These are phyloP conservation scores for Aspergillus versicolor DNA, from an alignment of 2,329 filamentous ascomycete genomes.

Conservation along the genomic window DNA sequence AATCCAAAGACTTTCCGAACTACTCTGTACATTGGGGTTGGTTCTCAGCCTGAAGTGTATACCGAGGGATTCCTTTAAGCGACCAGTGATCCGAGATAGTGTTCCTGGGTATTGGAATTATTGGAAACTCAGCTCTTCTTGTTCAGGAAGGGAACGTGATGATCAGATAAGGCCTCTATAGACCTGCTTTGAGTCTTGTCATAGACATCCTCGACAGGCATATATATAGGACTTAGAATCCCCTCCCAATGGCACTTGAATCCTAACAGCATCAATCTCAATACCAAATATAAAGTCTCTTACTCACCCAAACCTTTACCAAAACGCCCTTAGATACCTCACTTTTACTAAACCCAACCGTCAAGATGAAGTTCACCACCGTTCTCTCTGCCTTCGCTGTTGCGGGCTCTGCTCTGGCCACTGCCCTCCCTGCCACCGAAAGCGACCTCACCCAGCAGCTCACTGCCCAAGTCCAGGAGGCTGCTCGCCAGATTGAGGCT, in stretches of 20 bases:
- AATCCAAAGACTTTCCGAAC: not conserved
- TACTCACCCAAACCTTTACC: not conserved
- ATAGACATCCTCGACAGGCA: not conserved
- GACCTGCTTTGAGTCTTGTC: not conserved
- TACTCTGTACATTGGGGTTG: not conserved
- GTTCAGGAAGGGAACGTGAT: conserved; percentile 5
- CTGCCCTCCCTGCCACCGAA: conserved; percentile 12
- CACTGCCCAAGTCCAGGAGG: conserved; percentile 17
- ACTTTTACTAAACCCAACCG: not conserved
- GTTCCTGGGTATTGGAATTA: not conserved
- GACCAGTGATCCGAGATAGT: not conserved
- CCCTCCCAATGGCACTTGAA: not conserved
- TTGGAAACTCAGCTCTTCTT: not conserved
- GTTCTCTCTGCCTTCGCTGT: conserved; percentile 31
- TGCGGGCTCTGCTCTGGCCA: conserved; percentile 30
- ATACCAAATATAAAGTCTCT: not conserved
- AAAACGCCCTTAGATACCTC: not conserved
- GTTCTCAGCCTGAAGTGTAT: not conserved
- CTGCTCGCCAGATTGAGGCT: conserved; percentile 13
- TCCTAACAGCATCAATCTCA: conserved; percentile 2
- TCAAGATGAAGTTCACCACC: conserved; percentile 28
- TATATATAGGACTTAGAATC: conserved; percentile 10
- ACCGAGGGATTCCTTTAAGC: not conserved
- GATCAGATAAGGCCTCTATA: conserved; percentile 7
- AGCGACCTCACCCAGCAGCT: conserved; percentile 6